These are phyloP conservation scores for Kuraishia floccosa DNA, from an alignment of 805 yeast genomes.

Conservation along the genomic window DNA sequence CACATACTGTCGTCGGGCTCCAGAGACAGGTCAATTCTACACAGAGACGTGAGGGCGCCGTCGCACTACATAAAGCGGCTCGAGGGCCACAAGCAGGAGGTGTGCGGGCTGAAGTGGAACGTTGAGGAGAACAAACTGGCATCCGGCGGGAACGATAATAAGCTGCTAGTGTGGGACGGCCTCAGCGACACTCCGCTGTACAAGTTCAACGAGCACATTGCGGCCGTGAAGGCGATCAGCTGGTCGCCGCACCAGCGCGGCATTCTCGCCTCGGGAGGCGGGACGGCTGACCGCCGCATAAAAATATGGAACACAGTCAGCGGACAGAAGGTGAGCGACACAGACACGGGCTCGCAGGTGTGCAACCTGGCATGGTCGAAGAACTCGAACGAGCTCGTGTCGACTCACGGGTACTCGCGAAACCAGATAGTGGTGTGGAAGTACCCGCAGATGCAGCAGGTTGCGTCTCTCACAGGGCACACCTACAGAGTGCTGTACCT, in stretches of 20 bases:
- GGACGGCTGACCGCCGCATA: constrained; percentile 85
- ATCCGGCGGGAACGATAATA: constrained; percentile 92
- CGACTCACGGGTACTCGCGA: constrained; percentile 89
- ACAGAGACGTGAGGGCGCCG: constrained; percentile 84
- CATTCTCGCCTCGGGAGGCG: constrained; percentile 90
- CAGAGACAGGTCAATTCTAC: constrained; percentile 72
- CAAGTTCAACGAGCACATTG: constrained; percentile 72
- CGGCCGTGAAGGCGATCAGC: constrained; percentile 93
- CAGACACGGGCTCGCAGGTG: constrained; percentile 95
- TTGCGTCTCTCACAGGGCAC: constrained; percentile 91
- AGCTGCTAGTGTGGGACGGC: constrained; percentile 82
- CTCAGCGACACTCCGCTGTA: constrained; percentile 52
- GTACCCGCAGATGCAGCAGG: constrained; percentile 84
- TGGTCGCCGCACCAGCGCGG: constrained; percentile 99
- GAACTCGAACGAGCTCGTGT: constrained; percentile 83
- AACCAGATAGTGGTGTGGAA: constrained; percentile 93
- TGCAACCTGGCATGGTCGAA: constrained; percentile 91
- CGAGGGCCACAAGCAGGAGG: constrained; percentile 66
- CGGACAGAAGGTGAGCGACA: constrained; percentile 61
- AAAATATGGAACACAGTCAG: constrained; percentile 88
- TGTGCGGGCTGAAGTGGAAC: constrained; percentile 94
- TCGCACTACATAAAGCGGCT: constrained; percentile 69
- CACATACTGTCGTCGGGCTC: constrained; percentile 84
- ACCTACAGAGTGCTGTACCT: constrained; percentile 85
- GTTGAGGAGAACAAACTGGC: constrained; percentile 85